These are phyloP conservation scores for Hypoxylon sp. DNA, from an alignment of 2,329 filamentous ascomycete genomes.

Conservation along the genomic window DNA sequence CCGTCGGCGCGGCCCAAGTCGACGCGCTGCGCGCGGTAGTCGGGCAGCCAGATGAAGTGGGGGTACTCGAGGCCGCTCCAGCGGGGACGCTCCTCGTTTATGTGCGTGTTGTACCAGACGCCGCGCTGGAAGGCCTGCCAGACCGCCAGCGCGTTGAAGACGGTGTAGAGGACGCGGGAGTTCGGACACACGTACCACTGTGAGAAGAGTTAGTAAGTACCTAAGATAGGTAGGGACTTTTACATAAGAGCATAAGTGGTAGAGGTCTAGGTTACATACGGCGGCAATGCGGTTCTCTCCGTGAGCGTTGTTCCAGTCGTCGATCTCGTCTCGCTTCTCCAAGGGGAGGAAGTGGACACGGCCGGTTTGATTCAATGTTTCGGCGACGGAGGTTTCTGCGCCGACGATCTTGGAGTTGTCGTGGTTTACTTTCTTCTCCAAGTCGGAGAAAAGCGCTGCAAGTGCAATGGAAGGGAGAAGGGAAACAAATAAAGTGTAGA, in stretches of 20 bases:
- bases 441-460: conserved; percentile 3
- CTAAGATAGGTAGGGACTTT: not conserved
- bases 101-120: conserved; percentile 12
- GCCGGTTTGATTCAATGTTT: not conserved
- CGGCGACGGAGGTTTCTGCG: not conserved
- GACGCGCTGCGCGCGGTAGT: conserved; percentile 17
- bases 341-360: not conserved
- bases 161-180: conserved; percentile 3
- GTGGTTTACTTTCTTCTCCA: not conserved
- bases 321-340: conserved; percentile 23
- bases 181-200: conserved; percentile 28
- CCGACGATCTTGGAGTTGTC: not conserved
- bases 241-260: not conserved
- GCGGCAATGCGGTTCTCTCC: conserved; percentile 22
- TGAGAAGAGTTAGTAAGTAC: not conserved
- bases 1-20: conserved; percentile 21
- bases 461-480: conserved; percentile 4
- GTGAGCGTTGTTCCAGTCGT: conserved; percentile 22
- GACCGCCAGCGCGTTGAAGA: conserved; percentile 25
- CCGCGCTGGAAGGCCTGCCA: conserved; percentile 28
- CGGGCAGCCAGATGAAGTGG: conserved; percentile 7
- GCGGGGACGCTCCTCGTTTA: conserved; percentile 12
- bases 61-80: conserved; percentile 30
- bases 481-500: conserved; percentile 4
- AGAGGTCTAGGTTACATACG: not conserved